Conservation (phyloP, 805 yeast genomes). For the Pichia cephalocereana region DNA sequence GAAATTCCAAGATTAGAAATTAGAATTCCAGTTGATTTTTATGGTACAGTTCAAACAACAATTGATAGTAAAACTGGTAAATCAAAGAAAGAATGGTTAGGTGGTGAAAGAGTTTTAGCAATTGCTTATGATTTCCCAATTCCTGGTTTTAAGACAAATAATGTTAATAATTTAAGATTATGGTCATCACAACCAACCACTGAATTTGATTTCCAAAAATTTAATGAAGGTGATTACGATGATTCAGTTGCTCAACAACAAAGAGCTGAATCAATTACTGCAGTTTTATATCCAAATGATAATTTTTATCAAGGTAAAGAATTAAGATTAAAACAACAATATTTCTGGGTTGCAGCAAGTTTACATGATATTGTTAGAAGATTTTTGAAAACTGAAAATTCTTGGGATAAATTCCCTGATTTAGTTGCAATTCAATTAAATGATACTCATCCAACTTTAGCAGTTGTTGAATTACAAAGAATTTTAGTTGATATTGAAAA, state of each 20-base stretch:
- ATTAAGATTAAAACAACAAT: slow-evolving; percentile 87
- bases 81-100: slow-evolving; percentile 63
- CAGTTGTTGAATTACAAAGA: slow-evolving; percentile 83
- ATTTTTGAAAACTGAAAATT: slow-evolving; percentile 65
- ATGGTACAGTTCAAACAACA: slow-evolving; percentile 64
- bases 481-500: slow-evolving; percentile 77
- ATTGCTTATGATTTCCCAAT: slow-evolving; percentile 88
- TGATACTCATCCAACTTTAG: slow-evolving; percentile 92
- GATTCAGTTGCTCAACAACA: slow-evolving; percentile 80
- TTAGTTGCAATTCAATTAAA: slow-evolving; percentile 87
- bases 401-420: slow-evolving; percentile 79
- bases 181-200: slow-evolving; percentile 88
- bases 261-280: slow-evolving; percentile 84
- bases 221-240: slow-evolving; percentile 84
- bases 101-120: slow-evolving; percentile 85
- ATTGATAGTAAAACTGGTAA: slow-evolving; percentile 45
- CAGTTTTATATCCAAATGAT: slow-evolving; percentile 90
- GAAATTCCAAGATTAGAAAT: slow-evolving; percentile 82
- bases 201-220: slow-evolving; percentile 85
- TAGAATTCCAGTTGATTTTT: slow-evolving; percentile 82
- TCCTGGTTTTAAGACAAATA: slow-evolving; percentile 78
- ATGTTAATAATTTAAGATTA: slow-evolving; percentile 80
- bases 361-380: slow-evolving; percentile 85
- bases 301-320: slow-evolving; percentile 89
- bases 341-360: slow-evolving; percentile 95